Evolutionary conservation across 106 monocot genomes (phyloP).

Genomic region (Allium fistulosum): DNA sequence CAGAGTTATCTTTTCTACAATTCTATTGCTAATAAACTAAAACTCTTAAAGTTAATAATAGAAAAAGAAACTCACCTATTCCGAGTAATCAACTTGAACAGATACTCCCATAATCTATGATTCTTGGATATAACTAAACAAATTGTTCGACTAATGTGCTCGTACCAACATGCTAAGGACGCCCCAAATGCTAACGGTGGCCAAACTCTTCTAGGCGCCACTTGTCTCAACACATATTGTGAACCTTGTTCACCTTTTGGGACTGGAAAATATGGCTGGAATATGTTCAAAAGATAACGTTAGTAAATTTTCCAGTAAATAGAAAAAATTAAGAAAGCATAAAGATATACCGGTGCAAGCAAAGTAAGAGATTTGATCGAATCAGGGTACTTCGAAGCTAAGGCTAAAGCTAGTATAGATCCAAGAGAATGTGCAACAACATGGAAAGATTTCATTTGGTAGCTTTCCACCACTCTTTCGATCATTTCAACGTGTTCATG

Average conservation of each 20-base stretch:
- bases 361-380: conserved; percentile 68
- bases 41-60: background rate
- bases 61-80: conserved; percentile 21
- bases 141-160: conserved; percentile 86
- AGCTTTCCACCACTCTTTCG: conserved; percentile 54
- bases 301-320: too few relatives aligned
- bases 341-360: conserved; percentile 49
- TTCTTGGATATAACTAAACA: conserved; percentile 83
- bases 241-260: conserved; percentile 47
- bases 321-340: too few relatives aligned
- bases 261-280: conserved; percentile 69
- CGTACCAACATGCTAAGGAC: conserved; percentile 89
- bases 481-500: conserved; percentile 89
- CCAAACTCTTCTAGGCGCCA: conserved; percentile 85
- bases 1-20: too few relatives aligned
- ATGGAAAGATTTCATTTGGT: conserved; percentile 47
- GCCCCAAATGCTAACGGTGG: conserved; percentile 72
- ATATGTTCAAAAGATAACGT: too few relatives aligned
- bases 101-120: conserved; percentile 63
- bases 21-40: too few relatives aligned
- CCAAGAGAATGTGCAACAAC: conserved; percentile 86
- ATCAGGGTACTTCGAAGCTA: conserved; percentile 68
- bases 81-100: conserved; percentile 33
- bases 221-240: conserved; percentile 55
- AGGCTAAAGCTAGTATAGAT: conserved; percentile 67